These are phyloP conservation scores for Kazachstania psychrophila DNA, from an alignment of 805 yeast species.

Conservation along the genomic window DNA sequence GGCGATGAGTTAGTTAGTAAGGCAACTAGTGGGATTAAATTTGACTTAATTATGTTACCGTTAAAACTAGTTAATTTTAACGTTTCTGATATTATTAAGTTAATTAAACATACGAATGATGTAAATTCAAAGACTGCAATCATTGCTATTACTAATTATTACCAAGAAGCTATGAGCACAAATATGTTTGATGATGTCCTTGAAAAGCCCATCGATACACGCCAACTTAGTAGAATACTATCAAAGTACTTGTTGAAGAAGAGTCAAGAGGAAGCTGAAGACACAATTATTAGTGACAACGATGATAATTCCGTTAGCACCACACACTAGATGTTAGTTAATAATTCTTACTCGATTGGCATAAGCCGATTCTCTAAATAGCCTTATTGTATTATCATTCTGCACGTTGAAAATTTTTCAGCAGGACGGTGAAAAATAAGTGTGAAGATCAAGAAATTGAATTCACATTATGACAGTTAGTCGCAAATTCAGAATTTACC, in stretches of 20 bases:
- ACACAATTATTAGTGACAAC: constrained; percentile 27
- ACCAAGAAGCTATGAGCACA: constrained; percentile 50
- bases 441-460: no score
- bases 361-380: no score
- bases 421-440: not conserved
- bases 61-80: constrained; percentile 56
- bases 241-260: constrained; percentile 27
- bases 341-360: no score
- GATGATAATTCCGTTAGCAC: constrained; percentile 8
- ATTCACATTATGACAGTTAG: no score
- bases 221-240: constrained; percentile 20
- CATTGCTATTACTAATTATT: constrained; percentile 63
- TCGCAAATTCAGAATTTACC: no score
- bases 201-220: constrained; percentile 52
- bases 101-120: constrained; percentile 66
- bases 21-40: constrained; percentile 73
- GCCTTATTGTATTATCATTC: not conserved
- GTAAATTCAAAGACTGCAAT: constrained; percentile 72
- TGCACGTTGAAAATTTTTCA: constrained; percentile 5
- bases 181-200: constrained; percentile 56
- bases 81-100: constrained; percentile 66
- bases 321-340: not conserved
- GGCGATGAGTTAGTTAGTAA: constrained; percentile 79
- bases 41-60: constrained; percentile 76
- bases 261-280: constrained; percentile 26